Base-by-base conservation (phyloP, 148 eudicot species). In the Camellia lanceoleosa region DNA sequence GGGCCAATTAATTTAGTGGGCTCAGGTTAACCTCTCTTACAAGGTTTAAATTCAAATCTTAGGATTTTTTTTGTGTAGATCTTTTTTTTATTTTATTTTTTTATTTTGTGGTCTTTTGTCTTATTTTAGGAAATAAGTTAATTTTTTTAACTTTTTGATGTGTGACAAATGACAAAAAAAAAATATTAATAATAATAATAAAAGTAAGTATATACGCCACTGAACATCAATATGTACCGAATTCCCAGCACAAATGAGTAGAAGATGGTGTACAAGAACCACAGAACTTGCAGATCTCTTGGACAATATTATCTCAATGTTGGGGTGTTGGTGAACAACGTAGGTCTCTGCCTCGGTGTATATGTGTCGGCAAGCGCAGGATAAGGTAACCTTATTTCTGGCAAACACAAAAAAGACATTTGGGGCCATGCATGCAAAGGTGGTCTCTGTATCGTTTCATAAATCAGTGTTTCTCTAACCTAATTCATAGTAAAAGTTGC, bases 321-420 rank as follows among this genome's bases (percentile, higher is more conserved):
- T 64, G 44, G 43, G 67, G 13, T 46, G 70, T 49, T 44, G 79
- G 79, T 60, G 79, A 43, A 49, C 71, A 47, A 5, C 16, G n/a
- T 63, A 14, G 79, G 56, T 18, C 23, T 71, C 55, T 69, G 52
- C 46, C 73, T 44, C 14, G 16, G 51, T 11, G 61, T 14, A 10
- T 14, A 58, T 10, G 61, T 30, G 61, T n/a, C 18, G 60, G 43
- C 75, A 9, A 42, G 13, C 51, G 20, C 5, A 15, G 4, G 51
- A n/a, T 44, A 46, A 16, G 30, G 54, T n/a, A 43, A 43, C 15
- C 51, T 18, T 1, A 15, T 38, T 43, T 69, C 59, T 10, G 4
- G 59, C 6, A 30, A 30, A 72, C 56, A 52, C 44, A 72, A 13
- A 18, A 72, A 13, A 18, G 74, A 70, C 56, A 69, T 47, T 23